Conservation (phyloP, 148 eudicot genomes). For the Chenopodium formosanum region DNA sequence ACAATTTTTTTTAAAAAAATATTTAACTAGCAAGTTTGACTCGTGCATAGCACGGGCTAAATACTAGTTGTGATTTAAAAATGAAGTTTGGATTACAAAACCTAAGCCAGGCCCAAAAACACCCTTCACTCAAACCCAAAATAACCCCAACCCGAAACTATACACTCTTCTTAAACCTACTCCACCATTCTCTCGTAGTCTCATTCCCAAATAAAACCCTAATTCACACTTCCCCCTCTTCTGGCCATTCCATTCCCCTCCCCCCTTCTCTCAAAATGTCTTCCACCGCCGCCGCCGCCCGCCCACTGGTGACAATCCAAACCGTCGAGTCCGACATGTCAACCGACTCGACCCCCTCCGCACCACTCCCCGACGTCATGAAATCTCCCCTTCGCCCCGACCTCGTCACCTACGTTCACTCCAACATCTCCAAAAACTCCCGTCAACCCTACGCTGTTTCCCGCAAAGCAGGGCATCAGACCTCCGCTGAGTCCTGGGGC, state of each 20-base stretch:
- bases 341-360: slow-evolving; percentile 30
- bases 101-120: no score
- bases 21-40: no score
- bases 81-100: no score
- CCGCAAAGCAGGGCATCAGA: slow-evolving; percentile 38
- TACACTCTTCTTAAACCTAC: no score
- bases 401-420: slow-evolving; percentile 39
- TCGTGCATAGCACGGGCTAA: no score
- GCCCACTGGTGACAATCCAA: slow-evolving; percentile 40
- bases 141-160: no score
- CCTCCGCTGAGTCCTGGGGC: slow-evolving; percentile 51
- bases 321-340: slow-evolving; percentile 43
- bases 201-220: not conserved
- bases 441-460: slow-evolving; percentile 52
- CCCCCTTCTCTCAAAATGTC: slow-evolving; percentile 19
- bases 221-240: not conserved
- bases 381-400: slow-evolving; percentile 44
- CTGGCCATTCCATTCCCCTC: not conserved
- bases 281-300: slow-evolving; percentile 35
- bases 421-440: slow-evolving; percentile 37
- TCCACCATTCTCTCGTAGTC: no score
- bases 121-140: no score
- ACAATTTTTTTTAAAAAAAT: no score
- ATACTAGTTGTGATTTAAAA: no score
- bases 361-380: slow-evolving; percentile 37